Percentiles rank a stretch among this genome's conserved stretches.
Conservation (phyloP, 306 rosid species). For the Lathyrus aphaca region DNA sequence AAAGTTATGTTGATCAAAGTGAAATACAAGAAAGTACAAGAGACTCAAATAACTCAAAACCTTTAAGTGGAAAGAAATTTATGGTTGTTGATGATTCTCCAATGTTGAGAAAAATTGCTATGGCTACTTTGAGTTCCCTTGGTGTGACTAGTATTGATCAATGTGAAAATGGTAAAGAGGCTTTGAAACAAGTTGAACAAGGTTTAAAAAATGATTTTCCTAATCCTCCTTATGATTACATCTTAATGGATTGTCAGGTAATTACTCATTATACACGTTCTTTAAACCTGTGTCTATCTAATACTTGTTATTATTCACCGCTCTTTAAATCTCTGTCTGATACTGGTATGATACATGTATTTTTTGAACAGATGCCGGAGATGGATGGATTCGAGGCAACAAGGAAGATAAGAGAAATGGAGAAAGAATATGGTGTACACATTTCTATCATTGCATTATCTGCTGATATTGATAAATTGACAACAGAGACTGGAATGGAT, state of each 20-base stretch:
- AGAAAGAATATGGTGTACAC: slow-evolving; percentile 46
- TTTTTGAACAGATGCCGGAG: slow-evolving; percentile 58
- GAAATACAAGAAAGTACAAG: slow-evolving; percentile 43
- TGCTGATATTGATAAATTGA: slow-evolving; percentile 48
- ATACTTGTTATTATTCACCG: too few species aligned
- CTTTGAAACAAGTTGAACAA: slow-evolving; percentile 46
- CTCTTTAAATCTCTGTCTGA: too few species aligned
- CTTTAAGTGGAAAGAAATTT: slow-evolving; percentile 61
- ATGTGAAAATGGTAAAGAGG: slow-evolving; percentile 67
- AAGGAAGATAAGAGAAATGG: slow-evolving; percentile 56
- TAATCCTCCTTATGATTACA: slow-evolving; percentile 63
- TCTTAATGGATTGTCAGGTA: slow-evolving; percentile 87
- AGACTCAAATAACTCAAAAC: slow-evolving; percentile 21
- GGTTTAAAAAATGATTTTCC: slow-evolving; percentile 39
- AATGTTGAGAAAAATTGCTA: slow-evolving; percentile 42
- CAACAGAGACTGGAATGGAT: slow-evolving; percentile 64
- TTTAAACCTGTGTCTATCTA: too few species aligned
- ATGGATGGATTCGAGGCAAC: slow-evolving; percentile 76
- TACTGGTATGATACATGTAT: too few species aligned
- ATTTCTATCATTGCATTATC: slow-evolving; percentile 80
- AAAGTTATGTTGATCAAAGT: not conserved
- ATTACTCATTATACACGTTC: not conserved
- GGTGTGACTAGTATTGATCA: slow-evolving; percentile 57
- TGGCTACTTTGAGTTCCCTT: slow-evolving; percentile 32
- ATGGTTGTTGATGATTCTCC: slow-evolving; percentile 64